Percentiles rank a stretch among this genome's conserved stretches.
phyloP scores from a whole-genome alignment of 768 basidiomycete species.

The Leucogyrophana mollusca region DNA sequence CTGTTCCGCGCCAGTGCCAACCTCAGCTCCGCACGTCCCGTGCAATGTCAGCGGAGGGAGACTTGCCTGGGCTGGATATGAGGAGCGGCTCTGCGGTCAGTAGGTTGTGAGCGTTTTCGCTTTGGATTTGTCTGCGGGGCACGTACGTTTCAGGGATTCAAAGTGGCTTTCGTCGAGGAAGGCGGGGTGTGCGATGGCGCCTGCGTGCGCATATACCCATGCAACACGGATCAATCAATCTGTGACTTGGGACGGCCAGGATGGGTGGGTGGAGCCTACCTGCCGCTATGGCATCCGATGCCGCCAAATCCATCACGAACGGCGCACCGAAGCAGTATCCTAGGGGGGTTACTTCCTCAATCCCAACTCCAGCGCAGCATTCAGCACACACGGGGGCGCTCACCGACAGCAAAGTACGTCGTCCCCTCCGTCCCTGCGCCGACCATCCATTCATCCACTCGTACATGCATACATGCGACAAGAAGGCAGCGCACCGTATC shows the following conservation, averaged over 20 bases:
- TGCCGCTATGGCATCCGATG: constrained; percentile 42
- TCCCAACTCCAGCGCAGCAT: not conserved
- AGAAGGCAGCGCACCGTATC: constrained; percentile 36
- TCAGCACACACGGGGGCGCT: constrained; percentile 11
- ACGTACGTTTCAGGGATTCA: constrained; percentile 42
- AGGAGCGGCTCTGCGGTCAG: not conserved
- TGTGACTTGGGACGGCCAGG: not conserved
- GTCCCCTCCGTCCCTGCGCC: constrained; percentile 28
- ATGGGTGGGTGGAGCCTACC: constrained; percentile 28
- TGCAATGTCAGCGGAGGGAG: not conserved
- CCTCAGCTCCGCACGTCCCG: not conserved
- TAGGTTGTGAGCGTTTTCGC: no score
- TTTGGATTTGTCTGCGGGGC: no score
- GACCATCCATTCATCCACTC: constrained; percentile 10
- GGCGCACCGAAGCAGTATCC: constrained; percentile 60
- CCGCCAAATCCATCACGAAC: constrained; percentile 43
- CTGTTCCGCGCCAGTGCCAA: no score
- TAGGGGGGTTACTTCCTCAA: constrained; percentile 9
- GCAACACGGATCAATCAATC: not conserved
- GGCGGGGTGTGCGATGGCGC: constrained; percentile 53
- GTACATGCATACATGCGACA: not conserved
- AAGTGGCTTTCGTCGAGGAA: constrained; percentile 54
- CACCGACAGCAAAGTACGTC: constrained; percentile 44
- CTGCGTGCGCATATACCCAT: constrained; percentile 11
- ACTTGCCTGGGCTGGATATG: not conserved